These are phyloP conservation scores for Citrus unshiu DNA, from an alignment of 345 rosid genomes.

Conservation along the genomic window DNA sequence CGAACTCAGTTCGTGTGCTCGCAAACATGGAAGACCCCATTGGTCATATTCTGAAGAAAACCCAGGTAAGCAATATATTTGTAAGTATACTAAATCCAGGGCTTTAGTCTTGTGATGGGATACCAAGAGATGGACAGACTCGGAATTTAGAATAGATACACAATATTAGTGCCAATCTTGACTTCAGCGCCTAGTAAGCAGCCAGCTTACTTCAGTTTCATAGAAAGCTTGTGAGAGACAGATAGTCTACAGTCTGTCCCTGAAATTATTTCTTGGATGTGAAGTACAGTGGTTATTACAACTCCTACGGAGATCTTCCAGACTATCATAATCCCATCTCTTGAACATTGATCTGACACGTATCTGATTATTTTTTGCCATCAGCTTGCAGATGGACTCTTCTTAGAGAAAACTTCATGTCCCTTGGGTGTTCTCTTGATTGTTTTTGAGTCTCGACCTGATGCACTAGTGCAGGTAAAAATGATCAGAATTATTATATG, in stretches of 20 bases:
- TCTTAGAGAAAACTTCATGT: slow-evolving; percentile 91
- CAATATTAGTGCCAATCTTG: background rate
- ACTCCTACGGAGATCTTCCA: background rate
- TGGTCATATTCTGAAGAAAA: slow-evolving; percentile 77
- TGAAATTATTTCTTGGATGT: background rate
- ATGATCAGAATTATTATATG: background rate
- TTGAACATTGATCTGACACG: slow-evolving; percentile 5
- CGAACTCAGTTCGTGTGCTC: slow-evolving; percentile 72
- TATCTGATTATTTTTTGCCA: slow-evolving; percentile 16
- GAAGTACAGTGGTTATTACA: background rate
- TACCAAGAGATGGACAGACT: background rate
- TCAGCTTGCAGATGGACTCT: slow-evolving; percentile 94
- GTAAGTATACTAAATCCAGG: background rate
- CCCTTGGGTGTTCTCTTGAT: slow-evolving; percentile 96
- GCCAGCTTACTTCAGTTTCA: background rate
- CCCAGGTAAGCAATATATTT: slow-evolving; percentile 56
- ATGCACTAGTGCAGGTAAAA: slow-evolving; percentile 91
- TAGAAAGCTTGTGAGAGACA: background rate
- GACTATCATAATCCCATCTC: background rate
- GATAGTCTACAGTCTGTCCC: background rate
- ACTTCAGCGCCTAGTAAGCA: background rate
- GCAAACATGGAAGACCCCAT: slow-evolving; percentile 97
- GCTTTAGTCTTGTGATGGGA: background rate
- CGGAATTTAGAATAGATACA: background rate
- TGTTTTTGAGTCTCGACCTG: slow-evolving; percentile 96